Evolutionary conservation across 78 protist genomes (phyloP).

Genomic region (Pelomyxa schiedti): DNA sequence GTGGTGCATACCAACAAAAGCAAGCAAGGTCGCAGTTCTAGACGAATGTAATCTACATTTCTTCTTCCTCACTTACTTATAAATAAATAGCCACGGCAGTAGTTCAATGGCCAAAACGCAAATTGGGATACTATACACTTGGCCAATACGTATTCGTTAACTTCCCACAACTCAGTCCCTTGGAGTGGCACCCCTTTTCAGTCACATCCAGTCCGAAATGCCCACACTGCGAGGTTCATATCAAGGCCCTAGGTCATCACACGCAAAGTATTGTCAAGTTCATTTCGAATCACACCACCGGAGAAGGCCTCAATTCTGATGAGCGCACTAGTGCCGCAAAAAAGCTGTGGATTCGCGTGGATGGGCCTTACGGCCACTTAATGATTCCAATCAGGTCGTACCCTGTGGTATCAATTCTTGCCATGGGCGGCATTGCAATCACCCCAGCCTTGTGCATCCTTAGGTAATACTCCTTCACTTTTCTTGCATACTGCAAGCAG

Average conservation of each 20-base stretch:
- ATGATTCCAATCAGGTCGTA: not conserved
- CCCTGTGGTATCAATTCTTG: not conserved
- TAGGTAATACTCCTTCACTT: too few species aligned
- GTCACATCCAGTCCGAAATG: not conserved
- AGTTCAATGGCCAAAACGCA: not conserved
- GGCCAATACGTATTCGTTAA: slow-evolving; percentile 14
- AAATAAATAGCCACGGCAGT: too few species aligned
- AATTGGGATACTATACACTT: not conserved
- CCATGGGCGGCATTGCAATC: slow-evolving; percentile 11
- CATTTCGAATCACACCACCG: not conserved
- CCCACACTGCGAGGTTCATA: not conserved
- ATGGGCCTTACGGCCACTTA: slow-evolving; percentile 4
- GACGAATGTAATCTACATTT: not conserved
- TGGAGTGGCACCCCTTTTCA: slow-evolving; percentile 15
- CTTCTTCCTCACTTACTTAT: not conserved
- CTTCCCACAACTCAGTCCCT: not conserved
- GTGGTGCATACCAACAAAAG: not conserved
- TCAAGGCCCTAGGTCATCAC: not conserved
- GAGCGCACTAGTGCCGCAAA: not conserved
- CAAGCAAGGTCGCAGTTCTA: not conserved
- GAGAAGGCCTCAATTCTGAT: not conserved
- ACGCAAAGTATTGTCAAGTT: not conserved
- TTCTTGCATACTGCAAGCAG: too few species aligned
- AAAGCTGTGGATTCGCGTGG: not conserved
- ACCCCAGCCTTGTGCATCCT: not conserved